These are phyloP conservation scores for Neurospora sp. DNA, from an alignment of 2,329 filamentous ascomycete genomes.

Conservation along the genomic window DNA sequence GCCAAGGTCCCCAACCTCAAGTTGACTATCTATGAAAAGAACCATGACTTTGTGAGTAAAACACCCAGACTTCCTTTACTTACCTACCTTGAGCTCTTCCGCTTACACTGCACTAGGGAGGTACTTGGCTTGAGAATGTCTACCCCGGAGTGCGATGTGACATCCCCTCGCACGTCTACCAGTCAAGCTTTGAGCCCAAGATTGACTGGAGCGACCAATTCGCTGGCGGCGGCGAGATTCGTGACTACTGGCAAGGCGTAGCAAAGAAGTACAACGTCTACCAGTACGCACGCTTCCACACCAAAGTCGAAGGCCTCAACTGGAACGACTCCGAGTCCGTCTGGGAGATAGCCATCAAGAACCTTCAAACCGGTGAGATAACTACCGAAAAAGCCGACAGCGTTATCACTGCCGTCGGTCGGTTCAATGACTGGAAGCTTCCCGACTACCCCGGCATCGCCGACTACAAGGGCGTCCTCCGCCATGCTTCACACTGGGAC, in stretches of 20 bases:
- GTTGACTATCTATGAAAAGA: conserved; percentile 59
- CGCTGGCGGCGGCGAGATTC: conserved; percentile 56
- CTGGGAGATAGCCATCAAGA: conserved; percentile 44
- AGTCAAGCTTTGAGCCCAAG: conserved; percentile 58
- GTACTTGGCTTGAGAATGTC: conserved; percentile 44
- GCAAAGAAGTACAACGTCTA: conserved; percentile 57
- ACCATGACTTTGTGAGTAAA: conserved; percentile 49
- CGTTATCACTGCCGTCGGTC: conserved; percentile 52
- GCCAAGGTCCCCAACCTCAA: conserved; percentile 58
- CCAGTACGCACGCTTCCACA: conserved; percentile 42
- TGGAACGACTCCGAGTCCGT: conserved; percentile 43
- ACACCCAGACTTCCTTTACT: too few relatives aligned
- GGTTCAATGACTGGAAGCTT: conserved; percentile 55
- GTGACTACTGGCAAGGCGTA: conserved; percentile 53
- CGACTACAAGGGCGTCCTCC: conserved; percentile 42
- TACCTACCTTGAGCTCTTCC: not conserved
- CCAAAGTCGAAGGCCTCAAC: conserved; percentile 41
- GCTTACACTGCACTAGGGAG: conserved; percentile 26
- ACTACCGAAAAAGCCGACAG: conserved; percentile 45
- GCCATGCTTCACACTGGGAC: conserved; percentile 54
- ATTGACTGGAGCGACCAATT: conserved; percentile 60
- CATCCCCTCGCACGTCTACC: conserved; percentile 60
- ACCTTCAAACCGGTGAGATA: conserved; percentile 27
- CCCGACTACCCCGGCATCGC: conserved; percentile 50
- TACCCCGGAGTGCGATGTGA: conserved; percentile 61